phyloP scores from a whole-genome alignment of 495 filamentous ascomycete species.

The Penicillium cosmopolitanum region DNA sequence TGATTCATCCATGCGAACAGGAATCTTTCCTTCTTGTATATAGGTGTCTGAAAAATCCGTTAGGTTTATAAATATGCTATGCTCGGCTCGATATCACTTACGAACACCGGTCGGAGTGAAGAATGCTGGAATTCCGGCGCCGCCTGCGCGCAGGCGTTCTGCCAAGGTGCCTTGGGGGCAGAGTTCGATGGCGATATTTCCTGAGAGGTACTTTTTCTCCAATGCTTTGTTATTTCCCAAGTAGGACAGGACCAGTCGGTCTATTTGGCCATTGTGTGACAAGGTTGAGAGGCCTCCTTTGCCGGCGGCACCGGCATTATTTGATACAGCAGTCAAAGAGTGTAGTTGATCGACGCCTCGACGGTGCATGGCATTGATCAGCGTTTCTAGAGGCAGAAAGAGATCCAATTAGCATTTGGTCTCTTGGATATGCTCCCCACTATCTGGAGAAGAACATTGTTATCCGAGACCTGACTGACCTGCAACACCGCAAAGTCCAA shows the following conservation, averaged over 20 bases:
- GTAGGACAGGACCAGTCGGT: constrained; percentile 83
- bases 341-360: constrained; percentile 69
- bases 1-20: constrained; percentile 72
- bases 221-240: constrained; percentile 89
- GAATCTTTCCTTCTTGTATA: constrained; percentile 83
- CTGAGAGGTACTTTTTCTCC: constrained; percentile 81
- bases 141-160: constrained; percentile 80
- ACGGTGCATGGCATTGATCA: constrained; percentile 75
- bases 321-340: constrained; percentile 82
- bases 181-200: constrained; percentile 82
- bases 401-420: not conserved
- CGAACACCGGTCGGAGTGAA: constrained; percentile 86
- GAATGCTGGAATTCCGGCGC: constrained; percentile 87
- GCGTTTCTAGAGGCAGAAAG: constrained; percentile 55
- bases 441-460: not conserved
- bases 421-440: not conserved
- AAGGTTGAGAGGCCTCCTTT: constrained; percentile 78
- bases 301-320: constrained; percentile 83
- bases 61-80: not conserved
- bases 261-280: constrained; percentile 75
- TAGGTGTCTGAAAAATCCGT: constrained; percentile 54
- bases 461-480: constrained; percentile 25
- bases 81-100: constrained; percentile 23
- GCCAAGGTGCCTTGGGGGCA: constrained; percentile 90
- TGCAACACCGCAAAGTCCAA: constrained; percentile 88